Evolutionary conservation across 306 rosid species (phyloP).

Genomic region (Fragaria nilgerrensis): DNA sequence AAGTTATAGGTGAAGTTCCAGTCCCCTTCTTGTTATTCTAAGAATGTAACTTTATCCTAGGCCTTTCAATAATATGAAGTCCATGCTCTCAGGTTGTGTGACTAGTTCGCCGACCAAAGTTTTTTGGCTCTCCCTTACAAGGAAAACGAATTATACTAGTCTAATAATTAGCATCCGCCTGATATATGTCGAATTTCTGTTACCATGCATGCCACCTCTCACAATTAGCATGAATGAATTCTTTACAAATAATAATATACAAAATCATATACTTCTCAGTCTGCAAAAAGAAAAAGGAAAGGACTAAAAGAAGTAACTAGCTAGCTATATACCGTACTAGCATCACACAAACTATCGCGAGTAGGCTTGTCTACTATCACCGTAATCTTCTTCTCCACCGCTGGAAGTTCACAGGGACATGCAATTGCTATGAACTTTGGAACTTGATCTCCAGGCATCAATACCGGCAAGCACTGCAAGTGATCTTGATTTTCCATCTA

Average conservation of each 20-base stretch:
- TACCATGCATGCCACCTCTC: not conserved
- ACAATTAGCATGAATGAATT: not conserved
- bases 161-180: not conserved
- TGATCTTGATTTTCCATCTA: constrained; percentile 34
- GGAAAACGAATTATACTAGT: not conserved
- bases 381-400: constrained; percentile 35
- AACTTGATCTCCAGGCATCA: constrained; percentile 80
- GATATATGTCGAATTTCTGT: not conserved
- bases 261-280: not conserved
- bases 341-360: not conserved
- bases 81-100: no score
- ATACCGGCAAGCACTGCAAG: constrained; percentile 45
- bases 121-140: not conserved
- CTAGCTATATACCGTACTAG: not conserved
- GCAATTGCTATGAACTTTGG: constrained; percentile 70
- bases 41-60: no score
- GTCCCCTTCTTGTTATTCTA: no score
- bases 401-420: constrained; percentile 56
- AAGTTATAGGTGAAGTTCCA: no score
- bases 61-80: no score
- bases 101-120: no score
- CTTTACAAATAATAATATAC: not conserved
- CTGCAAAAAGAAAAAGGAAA: not conserved
- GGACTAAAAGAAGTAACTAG: not conserved
- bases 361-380: constrained; percentile 32